Base-by-base conservation (phyloP, 345 rosid species). In the Iberis pinnata region DNA sequence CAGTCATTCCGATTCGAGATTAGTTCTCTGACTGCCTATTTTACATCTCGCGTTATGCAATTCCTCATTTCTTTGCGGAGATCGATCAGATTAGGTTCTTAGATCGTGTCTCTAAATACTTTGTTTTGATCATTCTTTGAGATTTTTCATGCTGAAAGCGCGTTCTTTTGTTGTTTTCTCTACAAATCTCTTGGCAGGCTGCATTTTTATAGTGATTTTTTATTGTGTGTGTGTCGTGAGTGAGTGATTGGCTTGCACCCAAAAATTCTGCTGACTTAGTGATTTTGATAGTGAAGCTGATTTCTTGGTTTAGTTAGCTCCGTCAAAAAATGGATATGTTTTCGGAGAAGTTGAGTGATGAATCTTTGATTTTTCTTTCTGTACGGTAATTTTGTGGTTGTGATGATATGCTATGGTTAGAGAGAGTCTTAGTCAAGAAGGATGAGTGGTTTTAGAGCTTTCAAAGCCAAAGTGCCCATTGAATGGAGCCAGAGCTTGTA, bases 361-460 rank as follows among this genome's bases (percentile, higher is more conserved):
- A n/a, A n/a, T n/a, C n/a, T n/a, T n/a, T n/a, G n/a, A n/a, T n/a
- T n/a, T n/a, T n/a, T n/a, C n/a, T n/a, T n/a, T n/a, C n/a, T n/a
- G n/a, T n/a, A n/a, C n/a, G n/a, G n/a, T n/a, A n/a, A n/a, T n/a
- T n/a, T n/a, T n/a, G n/a, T n/a, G n/a, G n/a, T n/a, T 49, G 15
- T 60, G 56, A 11, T 31, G 45, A 25, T 57, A 47, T 58, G 15
- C 0, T 32, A 38, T 33, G 42, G 14, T 12, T 18, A 16, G 43
- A 56, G 69, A 49, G 66, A 41, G 7, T 49, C 1, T 1, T 45
- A 29, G 63, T 42, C n/a, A 38, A 38, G 22, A 43, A 25, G 15
- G 18, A 78, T 82, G 95, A 82, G 72, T 70, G 95, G 87, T 29
- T 86, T 82, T 64, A 86, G 84, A 60, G 85, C 87, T 39, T 86